Base-by-base conservation (phyloP, 139 green algal species). In the Raphidocelis subcapitata region DNA sequence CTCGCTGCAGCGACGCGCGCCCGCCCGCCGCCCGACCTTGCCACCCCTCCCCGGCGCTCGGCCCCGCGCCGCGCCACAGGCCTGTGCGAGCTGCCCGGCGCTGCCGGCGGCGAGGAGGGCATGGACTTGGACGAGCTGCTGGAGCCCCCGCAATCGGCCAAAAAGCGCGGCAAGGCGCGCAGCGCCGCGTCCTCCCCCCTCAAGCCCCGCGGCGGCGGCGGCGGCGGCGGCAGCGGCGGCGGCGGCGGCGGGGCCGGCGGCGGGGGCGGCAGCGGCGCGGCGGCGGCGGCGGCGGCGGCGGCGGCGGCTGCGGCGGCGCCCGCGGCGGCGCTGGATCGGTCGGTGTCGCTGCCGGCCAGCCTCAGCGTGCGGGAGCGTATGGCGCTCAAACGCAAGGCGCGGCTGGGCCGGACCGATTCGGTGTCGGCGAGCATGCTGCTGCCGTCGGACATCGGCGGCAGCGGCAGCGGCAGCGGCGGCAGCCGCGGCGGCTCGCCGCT, bases 351-450 rank as follows among this genome's bases (percentile, higher is more conserved):
- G 12, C 86, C 88, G 79, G 36, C 70, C 55, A 80, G 80, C 23
- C 69, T 96, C 24, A 91, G 83, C 62, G 91, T 94, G 0, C 70
- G 94, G 2, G 94, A 98, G 81, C 79, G 85, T 16, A 97, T 96
- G 76, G 57, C 74, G 52, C 81, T 95, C 28, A 97, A 97, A 86
- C 88, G 94, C 57, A 92, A 94, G 74, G 81, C 85, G 55, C 93
- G 75, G 26, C 68, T 89, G 56, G 65, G 56, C 20, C 55, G 75
- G 15, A 35, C 36, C 32, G 80, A 84, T 67, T 78, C 75, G 32
- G 29, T 52, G 66, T 12, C 31, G 61, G 14, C 52, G 23, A 15
- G 52, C 52, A 15, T 12, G 46, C 46, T 12, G 46, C 46, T 12
- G 14, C 14, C 14, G 14, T 12, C 46, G 46, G 14, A 15, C 35